Evolutionary conservation across 2,329 filamentous ascomycete genomes (phyloP).

Genomic region (Fusarium nematophilum): DNA sequence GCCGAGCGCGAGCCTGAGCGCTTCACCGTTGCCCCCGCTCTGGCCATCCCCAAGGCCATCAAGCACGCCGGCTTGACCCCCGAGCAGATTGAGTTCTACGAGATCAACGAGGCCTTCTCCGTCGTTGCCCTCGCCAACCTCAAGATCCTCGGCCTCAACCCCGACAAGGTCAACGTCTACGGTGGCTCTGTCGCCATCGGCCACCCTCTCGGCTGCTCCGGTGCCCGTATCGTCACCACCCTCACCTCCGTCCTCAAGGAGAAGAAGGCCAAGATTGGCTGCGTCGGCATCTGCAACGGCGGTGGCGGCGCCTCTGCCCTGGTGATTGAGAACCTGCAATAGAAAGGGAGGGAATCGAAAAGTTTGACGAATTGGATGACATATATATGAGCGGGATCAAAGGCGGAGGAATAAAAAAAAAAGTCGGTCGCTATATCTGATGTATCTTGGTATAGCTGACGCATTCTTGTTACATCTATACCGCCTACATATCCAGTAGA

Average conservation of each 20-base stretch:
- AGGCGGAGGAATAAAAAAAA: constrained; percentile 37
- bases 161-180: constrained; percentile 93
- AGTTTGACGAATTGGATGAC: constrained; percentile 42
- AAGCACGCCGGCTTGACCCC: constrained; percentile 89
- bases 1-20: constrained; percentile 91
- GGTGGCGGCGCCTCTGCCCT: constrained; percentile 95
- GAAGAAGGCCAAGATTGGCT: constrained; percentile 93
- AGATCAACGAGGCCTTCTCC: constrained; percentile 99
- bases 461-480: constrained; percentile 34
- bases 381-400: constrained; percentile 26
- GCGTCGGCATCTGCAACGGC: constrained; percentile 96
- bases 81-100: constrained; percentile 88
- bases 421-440: constrained; percentile 28
- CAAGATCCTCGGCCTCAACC: constrained; percentile 83
- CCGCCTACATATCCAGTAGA: constrained; percentile 26
- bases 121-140: constrained; percentile 97
- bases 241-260: constrained; percentile 88
- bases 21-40: constrained; percentile 93
- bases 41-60: constrained; percentile 97
- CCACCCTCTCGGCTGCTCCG: constrained; percentile 92
- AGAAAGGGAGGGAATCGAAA: constrained; percentile 42
- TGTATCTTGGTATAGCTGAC: constrained; percentile 30
- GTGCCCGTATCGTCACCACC: constrained; percentile 92
- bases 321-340: constrained; percentile 82
- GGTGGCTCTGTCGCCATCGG: constrained; percentile 96